Base-by-base conservation (phyloP, 805 yeast species). In the Nakazawaea sp. region DNA sequence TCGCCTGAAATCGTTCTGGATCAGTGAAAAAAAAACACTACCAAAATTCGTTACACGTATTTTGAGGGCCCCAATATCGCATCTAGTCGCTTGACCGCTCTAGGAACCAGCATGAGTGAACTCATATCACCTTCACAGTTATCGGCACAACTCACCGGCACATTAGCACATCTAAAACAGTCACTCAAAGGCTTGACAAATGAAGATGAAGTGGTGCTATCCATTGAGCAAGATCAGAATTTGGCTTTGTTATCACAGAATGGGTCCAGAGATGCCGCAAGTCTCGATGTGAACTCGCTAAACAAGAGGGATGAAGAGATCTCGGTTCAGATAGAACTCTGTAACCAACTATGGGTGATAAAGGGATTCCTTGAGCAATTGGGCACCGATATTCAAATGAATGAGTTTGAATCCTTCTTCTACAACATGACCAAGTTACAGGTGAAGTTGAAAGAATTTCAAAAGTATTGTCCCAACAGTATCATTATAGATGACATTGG, bases 211-310 rank as follows among this genome's bases (percentile, higher is more conserved):
- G 23, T 45, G 17, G 15, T 36, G 10, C 31, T 39, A 9, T 30
- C 38, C 11, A 44, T 45, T 16, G 47, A 44, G 36, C 41, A 40
- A 21, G 44, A 45, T 15, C 46, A 47, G 26, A 51, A 53, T n/a
- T 46, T 52, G 40, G 46, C 45, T 41, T 21, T 24, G 9, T 20
- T n/a, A 9, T 13, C 23, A n/a, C 30, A 20, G 12, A 27, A 13
- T 6, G 32, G 8, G 16, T 25, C 10, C 16, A 10, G 13, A 12
- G 16, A 26, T 15, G n/a, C 16, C n/a, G 16, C 8, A 27, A 27
- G n/a, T 8, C 19, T 10, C 7, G 31, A 28, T 13, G 4, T 33
- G n/a, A 38, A 28, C n/a, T 15, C 12, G 11, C 30, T 38, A 25
- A 33, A 11, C 13, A 13, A 8, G 12, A 26, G 16, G 30, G 35